Evolutionary conservation across 2,329 filamentous ascomycete species (phyloP), one percentile per base, ranked within the genome.

Genomic region (Colletotrichum sp.): DNA sequence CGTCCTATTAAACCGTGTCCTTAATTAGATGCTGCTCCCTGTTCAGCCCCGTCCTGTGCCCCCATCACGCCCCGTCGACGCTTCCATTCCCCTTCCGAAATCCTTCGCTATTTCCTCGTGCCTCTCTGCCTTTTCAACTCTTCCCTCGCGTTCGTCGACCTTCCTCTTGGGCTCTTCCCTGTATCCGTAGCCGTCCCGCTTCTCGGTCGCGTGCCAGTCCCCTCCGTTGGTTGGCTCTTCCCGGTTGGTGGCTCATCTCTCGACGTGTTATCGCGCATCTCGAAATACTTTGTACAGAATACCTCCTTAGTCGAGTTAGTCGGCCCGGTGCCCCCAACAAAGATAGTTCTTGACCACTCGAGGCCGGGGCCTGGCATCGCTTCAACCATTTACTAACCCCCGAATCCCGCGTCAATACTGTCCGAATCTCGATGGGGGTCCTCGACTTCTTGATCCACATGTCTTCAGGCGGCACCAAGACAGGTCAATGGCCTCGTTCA

Each of bases 281-380:
- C 55, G 10, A 52, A 52, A 21, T 52, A 24, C 43, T 13, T 5
- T 52, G 43, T 52, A 21, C n/a, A 72, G 34, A 36, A 52, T 21
- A 73, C 73, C 70, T 75, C 64, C 73, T 73, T 52, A 58, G 64
- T 68, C 70, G 34, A 73, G 73, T 65, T 69, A 65, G 64, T 58
- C 73, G 73, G 55, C 63, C 69, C 63, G 38, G 30, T n/a, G 8
- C 30, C 52, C 38, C 52, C 21, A 21, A 57, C 28, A 30, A 61
- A 61, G 57, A 61, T 30, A n/a, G 26, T 32, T 26, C n/a, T 58
- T 21, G n/a, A 21, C 67, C 67, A 32, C 24, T n/a, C 63, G 30
- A n/a, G 67, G 32, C n/a, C 13, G 9, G n/a, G n/a, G 43, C 48
- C 34, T 58, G 48, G 61, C 26, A 38, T 38, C 15, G 60, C 67